Evolutionary conservation across 73 alveolate genomes (phyloP).

Genomic region (Blepharisma stoltei): DNA sequence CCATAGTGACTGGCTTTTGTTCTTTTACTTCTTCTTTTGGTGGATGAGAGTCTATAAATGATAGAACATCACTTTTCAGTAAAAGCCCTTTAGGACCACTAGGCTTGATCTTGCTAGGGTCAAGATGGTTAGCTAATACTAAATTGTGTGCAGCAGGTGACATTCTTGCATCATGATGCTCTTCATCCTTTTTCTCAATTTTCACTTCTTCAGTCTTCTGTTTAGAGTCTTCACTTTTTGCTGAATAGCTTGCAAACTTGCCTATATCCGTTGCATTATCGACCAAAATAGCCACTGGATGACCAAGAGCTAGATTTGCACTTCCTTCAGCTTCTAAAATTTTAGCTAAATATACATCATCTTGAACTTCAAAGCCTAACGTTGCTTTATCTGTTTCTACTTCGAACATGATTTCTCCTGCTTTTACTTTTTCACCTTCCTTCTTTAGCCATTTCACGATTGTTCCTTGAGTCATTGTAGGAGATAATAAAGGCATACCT

Average conservation of each 20-base stretch:
- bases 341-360: slow-evolving; percentile 81
- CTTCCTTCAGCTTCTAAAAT: slow-evolving; percentile 63
- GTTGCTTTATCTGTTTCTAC: slow-evolving; percentile 89
- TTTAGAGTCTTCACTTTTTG: slow-evolving; percentile 30
- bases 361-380: slow-evolving; percentile 83
- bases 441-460: slow-evolving; percentile 72
- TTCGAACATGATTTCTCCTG: slow-evolving; percentile 79
- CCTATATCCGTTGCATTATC: slow-evolving; percentile 51
- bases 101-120: slow-evolving; percentile 11
- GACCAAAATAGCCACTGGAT: slow-evolving; percentile 62
- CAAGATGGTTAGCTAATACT: background rate
- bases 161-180: slow-evolving; percentile 32
- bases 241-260: slow-evolving; percentile 45
- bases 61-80: slow-evolving; percentile 6
- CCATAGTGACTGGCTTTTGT: background rate
- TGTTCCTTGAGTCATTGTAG: slow-evolving; percentile 88
- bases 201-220: slow-evolving; percentile 29
- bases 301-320: slow-evolving; percentile 53
- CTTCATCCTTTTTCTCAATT: slow-evolving; percentile 17
- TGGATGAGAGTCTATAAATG: background rate
- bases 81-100: slow-evolving; percentile 12
- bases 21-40: background rate
- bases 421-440: slow-evolving; percentile 70
- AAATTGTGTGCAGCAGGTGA: slow-evolving; percentile 17
- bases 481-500: slow-evolving; percentile 83